phyloP scores from a whole-genome alignment of 2,329 filamentous ascomycete genomes.

The Cercospora sesami region DNA sequence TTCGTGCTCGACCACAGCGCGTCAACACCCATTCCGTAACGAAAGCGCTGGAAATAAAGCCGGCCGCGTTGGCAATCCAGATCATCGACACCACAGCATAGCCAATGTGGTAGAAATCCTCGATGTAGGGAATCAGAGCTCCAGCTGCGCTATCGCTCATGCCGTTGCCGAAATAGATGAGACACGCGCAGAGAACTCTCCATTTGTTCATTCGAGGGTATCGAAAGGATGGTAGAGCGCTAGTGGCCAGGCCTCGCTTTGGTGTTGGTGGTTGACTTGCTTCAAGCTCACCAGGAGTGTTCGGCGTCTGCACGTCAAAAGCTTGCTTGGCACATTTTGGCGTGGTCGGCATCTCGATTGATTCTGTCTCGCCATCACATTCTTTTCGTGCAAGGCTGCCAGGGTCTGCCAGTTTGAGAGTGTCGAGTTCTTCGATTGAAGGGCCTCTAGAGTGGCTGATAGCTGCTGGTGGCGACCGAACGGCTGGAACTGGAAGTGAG shows the following conservation, averaged over 20 bases:
- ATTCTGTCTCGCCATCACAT: neutral
- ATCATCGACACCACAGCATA: conserved; percentile 79
- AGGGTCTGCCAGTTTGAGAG: conserved; percentile 31
- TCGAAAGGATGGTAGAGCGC: conserved; percentile 58
- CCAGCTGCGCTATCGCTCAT: conserved; percentile 70
- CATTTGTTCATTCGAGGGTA: conserved; percentile 67
- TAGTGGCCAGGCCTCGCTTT: conserved; percentile 43
- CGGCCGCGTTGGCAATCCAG: conserved; percentile 54
- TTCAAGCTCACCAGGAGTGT: conserved; percentile 51
- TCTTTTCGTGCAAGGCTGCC: conserved; percentile 15
- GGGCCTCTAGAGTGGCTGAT: conserved; percentile 21
- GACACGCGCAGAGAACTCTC: conserved; percentile 63
- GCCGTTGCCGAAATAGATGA: conserved; percentile 68
- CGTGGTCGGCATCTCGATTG: conserved; percentile 2
- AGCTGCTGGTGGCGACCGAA: conserved; percentile 2
- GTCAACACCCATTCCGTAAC: conserved; percentile 64
- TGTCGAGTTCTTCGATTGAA: conserved; percentile 32
- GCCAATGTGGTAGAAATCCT: conserved; percentile 70
- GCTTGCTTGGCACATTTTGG: neutral
- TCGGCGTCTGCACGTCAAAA: conserved; percentile 35
- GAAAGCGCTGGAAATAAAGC: conserved; percentile 72
- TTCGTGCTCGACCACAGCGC: conserved; percentile 64
- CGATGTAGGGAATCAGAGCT: conserved; percentile 78
- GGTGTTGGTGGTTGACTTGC: conserved; percentile 57
- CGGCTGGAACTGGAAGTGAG: neutral